Conservation (phyloP, 2,329 filamentous ascomycete species). For the Coniella vitis region DNA sequence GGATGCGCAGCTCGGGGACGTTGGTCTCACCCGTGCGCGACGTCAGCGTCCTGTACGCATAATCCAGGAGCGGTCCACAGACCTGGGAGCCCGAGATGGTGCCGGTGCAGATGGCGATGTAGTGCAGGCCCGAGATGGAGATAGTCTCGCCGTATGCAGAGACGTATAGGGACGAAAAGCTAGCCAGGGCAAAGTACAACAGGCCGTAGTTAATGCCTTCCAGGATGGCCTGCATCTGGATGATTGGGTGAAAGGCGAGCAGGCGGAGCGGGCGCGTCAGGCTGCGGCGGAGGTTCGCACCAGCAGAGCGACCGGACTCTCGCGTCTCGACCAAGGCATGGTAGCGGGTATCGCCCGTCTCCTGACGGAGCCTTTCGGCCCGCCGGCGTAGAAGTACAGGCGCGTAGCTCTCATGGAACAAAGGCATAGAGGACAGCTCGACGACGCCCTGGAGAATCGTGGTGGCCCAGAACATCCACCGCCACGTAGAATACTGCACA, state of each 20-base stretch:
- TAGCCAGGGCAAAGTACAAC: constrained; percentile 57
- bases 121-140: constrained; percentile 57
- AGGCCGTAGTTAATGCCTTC: constrained; percentile 55
- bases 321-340: constrained; percentile 30
- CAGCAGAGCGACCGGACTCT: constrained; percentile 19
- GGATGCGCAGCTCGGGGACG: constrained; percentile 43
- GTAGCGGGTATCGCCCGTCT: constrained; percentile 19
- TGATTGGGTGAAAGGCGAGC: constrained; percentile 51
- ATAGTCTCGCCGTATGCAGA: constrained; percentile 46
- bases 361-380: neutral
- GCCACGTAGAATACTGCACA: constrained; percentile 29
- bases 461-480: constrained; percentile 38
- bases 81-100: constrained; percentile 51
- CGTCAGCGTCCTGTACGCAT: constrained; percentile 16
- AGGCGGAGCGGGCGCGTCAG: constrained; percentile 50
- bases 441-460: constrained; percentile 34
- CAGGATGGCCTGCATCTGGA: constrained; percentile 48
- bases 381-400: constrained; percentile 25
- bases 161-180: constrained; percentile 53
- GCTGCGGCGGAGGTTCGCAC: constrained; percentile 28
- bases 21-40: constrained; percentile 12
- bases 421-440: constrained; percentile 24
- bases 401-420: constrained; percentile 33
- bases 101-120: constrained; percentile 55
- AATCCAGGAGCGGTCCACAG: constrained; percentile 36